phyloP scores from a whole-genome alignment of 805 yeast species.

The Kodamaea hsintzibuensis region DNA sequence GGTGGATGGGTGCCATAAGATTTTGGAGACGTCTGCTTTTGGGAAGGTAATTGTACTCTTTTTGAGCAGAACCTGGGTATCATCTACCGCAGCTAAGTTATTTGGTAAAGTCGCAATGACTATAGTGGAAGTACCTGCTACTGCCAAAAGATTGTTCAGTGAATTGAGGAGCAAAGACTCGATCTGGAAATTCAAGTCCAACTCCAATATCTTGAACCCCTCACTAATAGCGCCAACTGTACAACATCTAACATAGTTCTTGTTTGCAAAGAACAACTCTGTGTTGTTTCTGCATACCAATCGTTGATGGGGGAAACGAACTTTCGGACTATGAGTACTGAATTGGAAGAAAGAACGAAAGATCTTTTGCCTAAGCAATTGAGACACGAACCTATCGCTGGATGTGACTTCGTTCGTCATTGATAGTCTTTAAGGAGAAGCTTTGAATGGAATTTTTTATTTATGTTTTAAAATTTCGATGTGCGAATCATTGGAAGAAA shows the following conservation, averaged over 20 bases:
- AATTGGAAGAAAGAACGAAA: constrained; percentile 5
- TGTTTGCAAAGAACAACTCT: constrained; percentile 34
- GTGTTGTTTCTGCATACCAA: constrained; percentile 10
- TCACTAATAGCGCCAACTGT: constrained; percentile 19
- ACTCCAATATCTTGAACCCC: constrained; percentile 23
- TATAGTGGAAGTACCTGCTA: constrained; percentile 32
- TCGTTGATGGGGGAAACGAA: neutral
- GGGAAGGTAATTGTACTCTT: constrained; percentile 15
- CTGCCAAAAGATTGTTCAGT: constrained; percentile 44
- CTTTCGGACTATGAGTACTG: neutral
- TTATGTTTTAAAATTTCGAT: neutral
- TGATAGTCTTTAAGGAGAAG: neutral
- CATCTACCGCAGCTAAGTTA: neutral
- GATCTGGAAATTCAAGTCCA: constrained; percentile 29
- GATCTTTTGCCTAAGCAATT: constrained; percentile 7
- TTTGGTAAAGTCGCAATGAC: constrained; percentile 34
- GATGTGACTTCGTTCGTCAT: neutral
- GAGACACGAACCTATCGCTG: constrained; percentile 10
- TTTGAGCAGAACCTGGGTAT: constrained; percentile 7
- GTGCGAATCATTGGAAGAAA: neutral
- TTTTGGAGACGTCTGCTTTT: constrained; percentile 20
- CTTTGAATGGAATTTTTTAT: neutral
- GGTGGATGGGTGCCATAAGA: constrained; percentile 26
- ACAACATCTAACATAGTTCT: constrained; percentile 33
- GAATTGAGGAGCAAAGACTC: constrained; percentile 36